A percentile compares a stretch with the other conserved stretches of the same genome.
phyloP scores from a whole-genome alignment of 495 filamentous ascomycete species.

The Glonium stellatum region DNA sequence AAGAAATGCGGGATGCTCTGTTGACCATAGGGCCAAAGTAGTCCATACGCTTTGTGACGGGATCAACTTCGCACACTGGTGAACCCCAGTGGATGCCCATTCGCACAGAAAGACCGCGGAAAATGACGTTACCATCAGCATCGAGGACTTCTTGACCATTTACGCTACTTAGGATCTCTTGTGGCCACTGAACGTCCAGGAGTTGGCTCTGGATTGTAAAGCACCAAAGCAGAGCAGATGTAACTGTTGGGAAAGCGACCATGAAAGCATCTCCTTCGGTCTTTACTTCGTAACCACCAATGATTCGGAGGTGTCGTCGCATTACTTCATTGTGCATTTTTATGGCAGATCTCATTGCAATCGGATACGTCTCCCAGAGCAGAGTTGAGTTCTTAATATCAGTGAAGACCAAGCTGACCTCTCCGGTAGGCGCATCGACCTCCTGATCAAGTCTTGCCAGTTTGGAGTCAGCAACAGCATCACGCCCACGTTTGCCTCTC shows the following conservation, averaged over 20 bases:
- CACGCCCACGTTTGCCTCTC: slow-evolving; percentile 54
- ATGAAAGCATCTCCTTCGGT: slow-evolving; percentile 99
- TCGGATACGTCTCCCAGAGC: slow-evolving; percentile 92
- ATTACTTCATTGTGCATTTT: slow-evolving; percentile 94
- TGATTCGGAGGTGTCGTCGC: slow-evolving; percentile 83
- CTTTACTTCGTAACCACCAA: slow-evolving; percentile 98
- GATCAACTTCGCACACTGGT: slow-evolving; percentile 90
- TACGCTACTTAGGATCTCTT: slow-evolving; percentile 80
- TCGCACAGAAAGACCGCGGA: slow-evolving; percentile 83
- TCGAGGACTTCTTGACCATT: slow-evolving; percentile 77
- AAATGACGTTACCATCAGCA: slow-evolving; percentile 81
- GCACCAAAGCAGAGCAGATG: slow-evolving; percentile 87
- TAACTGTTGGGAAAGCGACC: slow-evolving; percentile 95
- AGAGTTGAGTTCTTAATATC: slow-evolving; percentile 98
- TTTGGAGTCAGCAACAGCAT: slow-evolving; percentile 69
- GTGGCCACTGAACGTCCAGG: slow-evolving; percentile 83
- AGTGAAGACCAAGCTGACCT: slow-evolving; percentile 91
- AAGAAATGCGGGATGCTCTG: slow-evolving; percentile 83
- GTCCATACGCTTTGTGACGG: slow-evolving; percentile 96
- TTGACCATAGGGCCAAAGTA: slow-evolving; percentile 99
- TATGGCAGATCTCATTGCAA: slow-evolving; percentile 91
- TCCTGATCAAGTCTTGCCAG: slow-evolving; percentile 77
- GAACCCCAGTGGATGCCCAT: slow-evolving; percentile 97
- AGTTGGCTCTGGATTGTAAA: slow-evolving; percentile 88
- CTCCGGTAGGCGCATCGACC: slow-evolving; percentile 81